Conservation (phyloP, 768 basidiomycete species). For the Collybia sordida region DNA sequence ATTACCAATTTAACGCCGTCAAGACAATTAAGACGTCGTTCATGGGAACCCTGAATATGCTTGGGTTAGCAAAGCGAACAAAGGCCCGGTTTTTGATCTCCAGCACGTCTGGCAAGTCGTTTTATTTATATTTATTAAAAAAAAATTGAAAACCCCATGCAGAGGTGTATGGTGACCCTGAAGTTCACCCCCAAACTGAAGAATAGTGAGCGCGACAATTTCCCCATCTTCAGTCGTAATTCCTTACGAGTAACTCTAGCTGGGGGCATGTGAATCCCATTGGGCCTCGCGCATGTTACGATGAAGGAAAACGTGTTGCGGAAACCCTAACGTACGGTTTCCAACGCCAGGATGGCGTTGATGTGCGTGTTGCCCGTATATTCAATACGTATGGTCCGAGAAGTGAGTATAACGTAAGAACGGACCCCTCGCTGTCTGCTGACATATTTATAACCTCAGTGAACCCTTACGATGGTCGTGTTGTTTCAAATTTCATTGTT, state of each 20-base stretch:
- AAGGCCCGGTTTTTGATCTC: constrained; percentile 97
- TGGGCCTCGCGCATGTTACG: constrained; percentile 98
- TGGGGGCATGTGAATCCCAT: constrained; percentile 99
- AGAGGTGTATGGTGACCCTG: constrained; percentile 99
- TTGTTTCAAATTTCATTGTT: constrained; percentile 98
- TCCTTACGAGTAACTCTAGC: constrained; percentile 34
- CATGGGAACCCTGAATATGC: constrained; percentile 98
- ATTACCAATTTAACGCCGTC: constrained; percentile 97
- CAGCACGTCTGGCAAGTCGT: constrained; percentile 81
- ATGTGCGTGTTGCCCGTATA: constrained; percentile 96
- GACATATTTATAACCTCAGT: constrained; percentile 43
- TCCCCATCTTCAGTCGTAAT: constrained; percentile 1
- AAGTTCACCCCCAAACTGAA: constrained; percentile 95
- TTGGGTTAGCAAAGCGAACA: constrained; percentile 94
- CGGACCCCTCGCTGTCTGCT: constrained; percentile 6
- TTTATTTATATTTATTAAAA: constrained; percentile 5
- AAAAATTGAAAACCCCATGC: constrained; percentile 7
- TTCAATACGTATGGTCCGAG: constrained; percentile 96
- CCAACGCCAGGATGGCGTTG: constrained; percentile 91
- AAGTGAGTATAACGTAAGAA: constrained; percentile 43
- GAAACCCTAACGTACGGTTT: constrained; percentile 98
- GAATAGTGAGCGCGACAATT: constrained; percentile 69
- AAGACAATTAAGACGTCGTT: constrained; percentile 99
- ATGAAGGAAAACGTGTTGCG: constrained; percentile 98
- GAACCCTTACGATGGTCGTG: constrained; percentile 96